Base-by-base conservation (phyloP, 225 moss, liverwort and hornwort genomes). In the Rhytidiadelphus loreus region DNA sequence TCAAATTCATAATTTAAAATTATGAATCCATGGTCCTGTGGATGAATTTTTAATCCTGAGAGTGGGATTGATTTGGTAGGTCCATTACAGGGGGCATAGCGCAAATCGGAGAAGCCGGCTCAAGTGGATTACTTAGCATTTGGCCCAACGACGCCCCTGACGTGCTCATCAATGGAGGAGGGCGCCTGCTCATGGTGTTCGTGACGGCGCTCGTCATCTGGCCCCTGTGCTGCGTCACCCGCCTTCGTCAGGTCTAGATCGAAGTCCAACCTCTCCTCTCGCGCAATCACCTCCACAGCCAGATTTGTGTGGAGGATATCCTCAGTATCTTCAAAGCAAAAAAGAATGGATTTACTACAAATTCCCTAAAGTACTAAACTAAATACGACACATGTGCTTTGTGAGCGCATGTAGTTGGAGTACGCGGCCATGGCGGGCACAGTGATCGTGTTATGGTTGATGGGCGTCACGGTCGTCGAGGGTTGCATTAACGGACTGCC, bases 391-490 rank as follows among this genome's bases (percentile, higher is more conserved):
- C 8, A 56, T 76, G 66, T 39, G n/a, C 7, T 84, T 66, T 88
- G 69, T 30, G 88, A 79, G 39, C 60, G 19, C 56, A 26, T 82
- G 91, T 81, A 98, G 98, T 87, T 98, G 60, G 98, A 96, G 89
- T 95, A 90, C 89, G 98, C 93, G 88, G 96, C 93, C 66, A 88
- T 98, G 64, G 89, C 70, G 56, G 98, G 98, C 66, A 96, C 95
- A 15, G 56, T 85, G 50, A 95, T 97, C 73, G 96, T 97, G 19
- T 22, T 98, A 11, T 97, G 96, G 97, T 93, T 98, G 85, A 92
- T 95, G 92, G 59, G 85, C 39, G 88, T 85, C 77, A 93, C 93
- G 30, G 26, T 97, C 17, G 75, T 94, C 33, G 93, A 98, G 77
- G 88, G 87, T 80, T 90, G 82, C 77, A 8, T 82, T 3, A 89